A percentile compares a stretch with the other conserved stretches of the same genome.
Conservation (phyloP, 2,329 filamentous ascomycete species). For the Fusarium xylarioides region DNA sequence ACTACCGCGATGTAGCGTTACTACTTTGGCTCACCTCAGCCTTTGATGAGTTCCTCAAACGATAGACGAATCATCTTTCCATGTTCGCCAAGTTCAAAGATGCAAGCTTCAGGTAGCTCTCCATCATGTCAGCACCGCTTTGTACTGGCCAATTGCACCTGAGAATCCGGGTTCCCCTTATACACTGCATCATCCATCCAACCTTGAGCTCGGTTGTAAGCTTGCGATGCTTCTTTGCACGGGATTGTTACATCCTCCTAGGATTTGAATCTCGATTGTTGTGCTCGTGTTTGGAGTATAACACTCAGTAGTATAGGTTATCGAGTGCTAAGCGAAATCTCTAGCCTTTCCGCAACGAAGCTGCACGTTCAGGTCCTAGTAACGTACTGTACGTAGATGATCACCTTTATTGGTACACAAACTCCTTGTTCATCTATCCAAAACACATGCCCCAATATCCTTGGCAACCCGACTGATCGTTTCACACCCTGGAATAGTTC, state of each 20-base stretch:
- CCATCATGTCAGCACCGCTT: slow-evolving; percentile 8
- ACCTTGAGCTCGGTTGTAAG: neutral
- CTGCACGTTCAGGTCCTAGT: neutral
- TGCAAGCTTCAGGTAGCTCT: slow-evolving; percentile 11
- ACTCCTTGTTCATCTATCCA: neutral
- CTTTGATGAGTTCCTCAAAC: neutral
- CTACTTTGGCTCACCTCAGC: slow-evolving; percentile 24
- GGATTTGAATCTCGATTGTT: neutral
- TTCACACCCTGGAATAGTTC: slow-evolving; percentile 21
- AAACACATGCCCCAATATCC: slow-evolving; percentile 7
- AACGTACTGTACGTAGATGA: neutral
- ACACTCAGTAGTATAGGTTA: neutral
- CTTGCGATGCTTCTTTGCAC: slow-evolving; percentile 1
- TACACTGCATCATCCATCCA: neutral
- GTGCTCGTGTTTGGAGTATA: neutral
- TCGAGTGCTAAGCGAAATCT: neutral
- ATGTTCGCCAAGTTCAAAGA: neutral
- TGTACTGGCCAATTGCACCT: slow-evolving; percentile 5
- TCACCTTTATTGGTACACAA: neutral
- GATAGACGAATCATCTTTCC: slow-evolving; percentile 11
- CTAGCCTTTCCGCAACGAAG: neutral
- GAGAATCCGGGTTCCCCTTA: neutral
- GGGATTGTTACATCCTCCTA: slow-evolving; percentile 14
- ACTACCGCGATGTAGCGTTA: neutral
- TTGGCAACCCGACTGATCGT: slow-evolving; percentile 22